Conservation (phyloP, 352 stramenopile species). For the Globisporangium alternatum region DNA sequence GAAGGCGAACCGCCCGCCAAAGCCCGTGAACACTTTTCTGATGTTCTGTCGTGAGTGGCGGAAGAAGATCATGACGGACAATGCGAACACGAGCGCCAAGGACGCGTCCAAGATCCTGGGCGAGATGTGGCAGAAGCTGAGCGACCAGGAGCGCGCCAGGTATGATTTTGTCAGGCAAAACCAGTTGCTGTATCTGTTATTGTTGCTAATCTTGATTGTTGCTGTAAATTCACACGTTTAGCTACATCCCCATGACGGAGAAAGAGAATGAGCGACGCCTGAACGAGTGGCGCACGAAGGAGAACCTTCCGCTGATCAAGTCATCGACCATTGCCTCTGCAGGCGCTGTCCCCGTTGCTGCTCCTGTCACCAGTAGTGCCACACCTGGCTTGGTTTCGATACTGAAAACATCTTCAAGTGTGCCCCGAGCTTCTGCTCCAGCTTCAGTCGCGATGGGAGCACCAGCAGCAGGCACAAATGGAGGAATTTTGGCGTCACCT, state of each 20-base stretch:
- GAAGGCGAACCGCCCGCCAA: constrained; percentile 70
- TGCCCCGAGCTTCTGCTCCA: not conserved
- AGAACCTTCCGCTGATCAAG: constrained; percentile 42
- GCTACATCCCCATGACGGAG: constrained; percentile 75
- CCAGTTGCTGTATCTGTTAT: not conserved
- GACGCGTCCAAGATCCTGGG: constrained; percentile 80
- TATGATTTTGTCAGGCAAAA: not conserved
- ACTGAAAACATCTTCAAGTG: not conserved
- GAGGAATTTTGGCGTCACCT: not conserved
- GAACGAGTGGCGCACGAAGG: constrained; percentile 76
- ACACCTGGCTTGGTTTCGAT: not conserved
- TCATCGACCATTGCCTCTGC: not conserved
- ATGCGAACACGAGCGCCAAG: constrained; percentile 71
- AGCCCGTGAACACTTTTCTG: constrained; percentile 83
- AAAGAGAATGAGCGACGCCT: constrained; percentile 72
- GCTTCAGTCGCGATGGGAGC: not conserved
- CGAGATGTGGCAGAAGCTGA: constrained; percentile 85
- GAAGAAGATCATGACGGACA: constrained; percentile 79
- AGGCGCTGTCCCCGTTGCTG: not conserved
- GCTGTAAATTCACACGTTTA: constrained; percentile 12
- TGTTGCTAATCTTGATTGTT: not conserved
- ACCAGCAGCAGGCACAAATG: not conserved
- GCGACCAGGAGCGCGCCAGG: constrained; percentile 71
- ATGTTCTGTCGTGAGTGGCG: constrained; percentile 83
- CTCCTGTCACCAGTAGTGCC: not conserved